Conservation (phyloP, 257 asterid genomes). For the Nicotiana attenuata region DNA sequence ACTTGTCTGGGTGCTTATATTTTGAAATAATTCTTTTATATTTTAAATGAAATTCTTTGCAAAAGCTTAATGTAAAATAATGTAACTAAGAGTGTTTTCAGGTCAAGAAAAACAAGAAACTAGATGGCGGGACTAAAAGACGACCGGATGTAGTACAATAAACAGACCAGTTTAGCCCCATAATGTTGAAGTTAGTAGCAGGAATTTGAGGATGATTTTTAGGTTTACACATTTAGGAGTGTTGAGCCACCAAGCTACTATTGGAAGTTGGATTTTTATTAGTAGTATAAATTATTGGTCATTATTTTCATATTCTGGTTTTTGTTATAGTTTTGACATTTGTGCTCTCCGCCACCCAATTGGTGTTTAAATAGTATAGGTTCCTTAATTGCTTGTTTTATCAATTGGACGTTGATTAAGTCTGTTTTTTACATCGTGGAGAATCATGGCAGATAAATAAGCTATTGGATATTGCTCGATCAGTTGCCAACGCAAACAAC, state of each 20-base stretch:
- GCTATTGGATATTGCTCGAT: conserved; percentile 73
- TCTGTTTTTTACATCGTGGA: conserved; percentile 27
- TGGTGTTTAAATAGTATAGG: neutral
- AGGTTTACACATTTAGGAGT: neutral
- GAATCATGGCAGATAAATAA: conserved; percentile 61
- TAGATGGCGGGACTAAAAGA: neutral
- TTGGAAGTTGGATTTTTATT: neutral
- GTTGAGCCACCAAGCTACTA: neutral
- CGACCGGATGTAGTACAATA: neutral
- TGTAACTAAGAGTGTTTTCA: neutral
- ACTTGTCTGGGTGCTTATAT: neutral
- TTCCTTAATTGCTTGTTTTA: neutral
- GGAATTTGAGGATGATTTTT: neutral
- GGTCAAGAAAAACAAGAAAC: neutral
- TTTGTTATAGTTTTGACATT: neutral
- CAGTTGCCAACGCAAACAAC: conserved; percentile 62
- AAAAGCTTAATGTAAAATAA: neutral
- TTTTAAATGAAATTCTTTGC: neutral
- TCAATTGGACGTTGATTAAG: conserved; percentile 1
- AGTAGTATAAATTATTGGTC: neutral
- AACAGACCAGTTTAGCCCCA: neutral
- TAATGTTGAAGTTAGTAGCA: conserved; percentile 2
- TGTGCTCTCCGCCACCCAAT: neutral
- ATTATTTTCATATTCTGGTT: neutral
- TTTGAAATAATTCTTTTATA: neutral